Evolutionary conservation across 768 basidiomycete species (phyloP).

Genomic region (Exidia glandulosa): DNA sequence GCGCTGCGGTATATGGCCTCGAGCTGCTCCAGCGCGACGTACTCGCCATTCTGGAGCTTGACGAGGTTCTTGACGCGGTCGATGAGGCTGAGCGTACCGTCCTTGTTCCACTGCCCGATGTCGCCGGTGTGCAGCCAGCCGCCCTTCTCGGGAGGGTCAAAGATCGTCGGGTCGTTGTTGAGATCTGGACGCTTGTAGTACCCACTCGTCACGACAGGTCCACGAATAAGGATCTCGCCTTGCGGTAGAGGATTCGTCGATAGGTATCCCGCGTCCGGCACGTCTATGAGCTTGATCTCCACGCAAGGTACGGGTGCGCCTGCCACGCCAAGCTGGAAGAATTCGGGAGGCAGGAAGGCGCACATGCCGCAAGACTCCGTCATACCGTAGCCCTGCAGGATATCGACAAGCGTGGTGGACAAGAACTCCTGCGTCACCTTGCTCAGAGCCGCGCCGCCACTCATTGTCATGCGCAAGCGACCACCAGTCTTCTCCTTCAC

Average conservation of each 20-base stretch:
- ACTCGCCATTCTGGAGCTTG: conserved; percentile 78
- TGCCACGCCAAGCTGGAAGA: conserved; percentile 62
- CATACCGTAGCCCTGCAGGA: conserved; percentile 92
- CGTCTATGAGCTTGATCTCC: conserved; percentile 81
- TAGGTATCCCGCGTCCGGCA: conserved; percentile 75
- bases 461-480: conserved; percentile 63
- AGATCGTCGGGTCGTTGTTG: conserved; percentile 70
- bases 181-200: conserved; percentile 92
- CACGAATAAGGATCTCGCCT: conserved; percentile 84
- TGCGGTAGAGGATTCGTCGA: conserved; percentile 61
- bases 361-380: conserved; percentile 95
- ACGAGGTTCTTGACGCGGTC: conserved; percentile 90
- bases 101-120: conserved; percentile 86
- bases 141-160: conserved; percentile 78
- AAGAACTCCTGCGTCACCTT: conserved; percentile 88
- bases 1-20: conserved; percentile 82
- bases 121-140: conserved; percentile 95
- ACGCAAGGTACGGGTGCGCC: conserved; percentile 82
- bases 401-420: conserved; percentile 60
- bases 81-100: conserved; percentile 81
- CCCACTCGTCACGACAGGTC: conserved; percentile 73
- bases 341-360: conserved; percentile 73
- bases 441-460: conserved; percentile 81
- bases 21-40: conserved; percentile 84
- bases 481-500: conserved; percentile 84